These are phyloP conservation scores for Hygrophoropsis aurantiaca DNA, from an alignment of 768 basidiomycete species.

Conservation along the genomic window DNA sequence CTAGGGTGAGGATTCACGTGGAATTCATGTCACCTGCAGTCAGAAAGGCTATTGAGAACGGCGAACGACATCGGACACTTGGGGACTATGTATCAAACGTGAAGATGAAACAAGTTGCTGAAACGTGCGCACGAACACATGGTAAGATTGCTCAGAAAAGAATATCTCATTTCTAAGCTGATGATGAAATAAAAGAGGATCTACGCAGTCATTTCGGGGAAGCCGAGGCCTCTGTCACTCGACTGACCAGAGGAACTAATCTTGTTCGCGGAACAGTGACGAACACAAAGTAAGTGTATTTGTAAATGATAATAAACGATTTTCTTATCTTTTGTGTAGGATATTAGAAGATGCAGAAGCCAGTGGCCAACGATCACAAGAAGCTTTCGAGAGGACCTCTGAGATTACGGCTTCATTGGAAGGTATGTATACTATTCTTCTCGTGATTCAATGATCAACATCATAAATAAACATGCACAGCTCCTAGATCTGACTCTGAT, in stretches of 20 bases:
- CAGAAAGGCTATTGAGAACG: constrained; percentile 69
- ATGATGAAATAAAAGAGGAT: constrained; percentile 45
- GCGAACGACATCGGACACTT: constrained; percentile 65
- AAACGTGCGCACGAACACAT: constrained; percentile 67
- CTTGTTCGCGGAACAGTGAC: constrained; percentile 51
- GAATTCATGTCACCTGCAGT: constrained; percentile 73
- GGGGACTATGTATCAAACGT: constrained; percentile 78
- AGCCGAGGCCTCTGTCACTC: constrained; percentile 50
- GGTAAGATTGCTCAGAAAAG: constrained; percentile 39
- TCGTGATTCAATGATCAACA: not conserved
- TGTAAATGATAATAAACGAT: not conserved
- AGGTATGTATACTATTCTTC: constrained; percentile 30
- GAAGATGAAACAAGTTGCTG: constrained; percentile 81
- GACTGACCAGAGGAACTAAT: constrained; percentile 59
- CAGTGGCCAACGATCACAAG: constrained; percentile 56
- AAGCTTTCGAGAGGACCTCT: constrained; percentile 54
- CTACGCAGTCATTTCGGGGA: constrained; percentile 53
- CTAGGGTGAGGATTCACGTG: constrained; percentile 63
- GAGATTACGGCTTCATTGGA: constrained; percentile 52
- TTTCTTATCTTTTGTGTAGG: constrained; percentile 33
- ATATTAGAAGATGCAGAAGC: constrained; percentile 59
- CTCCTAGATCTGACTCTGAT: constrained; percentile 50
- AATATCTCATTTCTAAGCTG: not conserved
- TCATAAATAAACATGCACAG: constrained; percentile 26
- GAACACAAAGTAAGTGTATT: constrained; percentile 18